Evolutionary conservation across 2,329 filamentous ascomycete species (phyloP).

Genomic region (Fusarium ramigenum): DNA sequence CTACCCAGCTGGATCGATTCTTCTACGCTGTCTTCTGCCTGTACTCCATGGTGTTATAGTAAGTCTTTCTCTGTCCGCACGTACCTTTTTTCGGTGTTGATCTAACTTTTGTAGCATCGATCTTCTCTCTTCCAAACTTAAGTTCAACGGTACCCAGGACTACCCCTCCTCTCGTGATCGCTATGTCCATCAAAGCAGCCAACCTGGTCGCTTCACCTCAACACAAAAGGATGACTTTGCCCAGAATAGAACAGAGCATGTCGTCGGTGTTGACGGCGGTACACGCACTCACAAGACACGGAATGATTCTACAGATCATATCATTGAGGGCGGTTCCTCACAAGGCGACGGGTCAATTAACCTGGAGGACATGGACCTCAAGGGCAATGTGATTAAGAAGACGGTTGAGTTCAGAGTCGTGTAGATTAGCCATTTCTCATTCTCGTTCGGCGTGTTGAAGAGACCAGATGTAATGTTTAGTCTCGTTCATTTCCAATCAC

Average conservation of each 20-base stretch:
- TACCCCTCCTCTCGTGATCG: constrained; percentile 23
- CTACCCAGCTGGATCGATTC: constrained; percentile 52
- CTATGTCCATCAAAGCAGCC: constrained; percentile 7
- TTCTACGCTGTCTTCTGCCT: constrained; percentile 53
- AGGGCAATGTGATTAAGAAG: constrained; percentile 34
- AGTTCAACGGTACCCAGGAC: constrained; percentile 26
- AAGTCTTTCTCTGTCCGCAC: constrained; percentile 1
- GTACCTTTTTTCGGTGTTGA: rapidly evolving
- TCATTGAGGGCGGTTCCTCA: constrained; percentile 21
- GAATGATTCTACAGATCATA: constrained; percentile 30
- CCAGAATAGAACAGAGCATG: constrained; percentile 7
- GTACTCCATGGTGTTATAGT: constrained; percentile 53
- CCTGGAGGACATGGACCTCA: constrained; percentile 29
- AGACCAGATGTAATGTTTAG: not conserved
- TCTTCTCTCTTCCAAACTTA: constrained; percentile 46
- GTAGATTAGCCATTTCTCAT: not conserved
- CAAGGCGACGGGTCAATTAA: constrained; percentile 21
- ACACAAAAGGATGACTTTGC: constrained; percentile 24
- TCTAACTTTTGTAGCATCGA: constrained; percentile 39
- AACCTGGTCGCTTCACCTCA: constrained; percentile 13
- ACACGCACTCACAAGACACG: constrained; percentile 3
- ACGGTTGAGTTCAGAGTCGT: constrained; percentile 33
- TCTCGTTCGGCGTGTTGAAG: not conserved
- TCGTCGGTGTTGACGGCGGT: constrained; percentile 17
- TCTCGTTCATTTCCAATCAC: not conserved